Conservation (phyloP, 2,329 filamentous ascomycete species). For the Colletotrichum aenigma region DNA sequence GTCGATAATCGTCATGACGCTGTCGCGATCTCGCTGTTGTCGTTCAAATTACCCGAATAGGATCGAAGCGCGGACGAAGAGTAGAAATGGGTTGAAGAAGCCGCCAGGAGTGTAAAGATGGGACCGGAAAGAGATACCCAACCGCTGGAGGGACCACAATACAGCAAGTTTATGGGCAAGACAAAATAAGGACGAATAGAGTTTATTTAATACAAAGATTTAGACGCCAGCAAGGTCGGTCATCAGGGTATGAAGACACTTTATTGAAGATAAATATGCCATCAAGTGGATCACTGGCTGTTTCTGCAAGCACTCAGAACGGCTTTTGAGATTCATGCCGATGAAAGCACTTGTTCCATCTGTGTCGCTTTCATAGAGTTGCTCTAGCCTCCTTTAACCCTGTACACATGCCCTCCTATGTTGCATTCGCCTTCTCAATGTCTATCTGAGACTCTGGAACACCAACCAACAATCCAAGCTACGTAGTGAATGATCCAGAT, state of each 20-base stretch:
- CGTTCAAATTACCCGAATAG: not conserved
- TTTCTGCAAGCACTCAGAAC: not conserved
- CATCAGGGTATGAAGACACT: not conserved
- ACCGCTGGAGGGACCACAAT: not conserved
- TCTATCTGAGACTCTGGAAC: not conserved
- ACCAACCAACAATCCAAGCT: not conserved
- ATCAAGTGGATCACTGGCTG: not conserved
- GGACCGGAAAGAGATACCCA: not conserved
- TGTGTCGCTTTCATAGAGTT: not conserved
- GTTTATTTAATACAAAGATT: not conserved
- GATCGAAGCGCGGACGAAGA: not conserved
- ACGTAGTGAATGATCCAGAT: no score
- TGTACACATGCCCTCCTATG: not conserved
- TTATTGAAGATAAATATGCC: not conserved
- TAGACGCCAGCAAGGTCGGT: not conserved
- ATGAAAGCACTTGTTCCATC: not conserved
- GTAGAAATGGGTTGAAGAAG: not conserved
- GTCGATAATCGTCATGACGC: not conserved
- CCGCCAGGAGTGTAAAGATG: not conserved
- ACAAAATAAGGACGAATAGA: not conserved
- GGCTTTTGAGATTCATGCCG: not conserved
- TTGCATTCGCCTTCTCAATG: not conserved
- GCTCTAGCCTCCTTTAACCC: not conserved
- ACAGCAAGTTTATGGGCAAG: not conserved
- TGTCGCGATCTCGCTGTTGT: not conserved